Evolutionary conservation across 495 filamentous ascomycete species (phyloP).

Genomic region (Aspergillus wentii): DNA sequence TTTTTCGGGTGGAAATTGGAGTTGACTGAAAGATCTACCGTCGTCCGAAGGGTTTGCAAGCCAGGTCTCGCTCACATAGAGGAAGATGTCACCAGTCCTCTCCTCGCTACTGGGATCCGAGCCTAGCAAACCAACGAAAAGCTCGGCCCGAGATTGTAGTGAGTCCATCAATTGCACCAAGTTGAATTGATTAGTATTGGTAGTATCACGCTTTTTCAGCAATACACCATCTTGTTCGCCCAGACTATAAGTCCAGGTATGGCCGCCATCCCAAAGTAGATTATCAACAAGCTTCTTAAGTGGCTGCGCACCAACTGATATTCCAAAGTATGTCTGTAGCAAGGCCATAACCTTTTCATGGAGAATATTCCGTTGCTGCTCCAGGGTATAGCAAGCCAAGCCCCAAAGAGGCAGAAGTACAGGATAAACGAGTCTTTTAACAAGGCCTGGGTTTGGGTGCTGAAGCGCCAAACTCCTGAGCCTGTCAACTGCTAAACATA

Average conservation of each 20-base stretch:
- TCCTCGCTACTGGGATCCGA: conserved; percentile 48
- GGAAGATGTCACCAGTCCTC: conserved; percentile 57
- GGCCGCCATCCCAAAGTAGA: conserved; percentile 47
- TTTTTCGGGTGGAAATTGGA: conserved; percentile 17
- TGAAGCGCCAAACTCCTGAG: conserved; percentile 55
- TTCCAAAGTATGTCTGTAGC: conserved; percentile 43
- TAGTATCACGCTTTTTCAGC: conserved; percentile 21
- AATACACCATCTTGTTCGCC: conserved; percentile 29
- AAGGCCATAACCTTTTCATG: conserved; percentile 30
- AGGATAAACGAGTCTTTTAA: conserved; percentile 61
- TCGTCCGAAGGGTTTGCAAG: conserved; percentile 31
- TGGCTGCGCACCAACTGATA: conserved; percentile 38
- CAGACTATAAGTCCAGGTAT: conserved; percentile 41
- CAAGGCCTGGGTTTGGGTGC: conserved; percentile 69
- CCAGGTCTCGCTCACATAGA: conserved; percentile 60
- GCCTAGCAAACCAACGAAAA: conserved; percentile 51
- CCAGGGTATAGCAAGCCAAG: conserved; percentile 49
- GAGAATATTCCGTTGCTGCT: conserved; percentile 19
- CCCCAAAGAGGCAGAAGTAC: conserved; percentile 68
- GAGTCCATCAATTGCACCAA: conserved; percentile 36
- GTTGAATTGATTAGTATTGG: conserved; percentile 14
- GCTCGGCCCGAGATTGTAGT: conserved; percentile 36
- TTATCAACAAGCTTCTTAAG: conserved; percentile 43
- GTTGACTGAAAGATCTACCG: conserved; percentile 14
- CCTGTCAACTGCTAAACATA: conserved; percentile 46